Percentiles rank a stretch among this genome's conserved stretches.
phyloP scores from a whole-genome alignment of 2,329 filamentous ascomycete species.

The Claviceps purpurea region DNA sequence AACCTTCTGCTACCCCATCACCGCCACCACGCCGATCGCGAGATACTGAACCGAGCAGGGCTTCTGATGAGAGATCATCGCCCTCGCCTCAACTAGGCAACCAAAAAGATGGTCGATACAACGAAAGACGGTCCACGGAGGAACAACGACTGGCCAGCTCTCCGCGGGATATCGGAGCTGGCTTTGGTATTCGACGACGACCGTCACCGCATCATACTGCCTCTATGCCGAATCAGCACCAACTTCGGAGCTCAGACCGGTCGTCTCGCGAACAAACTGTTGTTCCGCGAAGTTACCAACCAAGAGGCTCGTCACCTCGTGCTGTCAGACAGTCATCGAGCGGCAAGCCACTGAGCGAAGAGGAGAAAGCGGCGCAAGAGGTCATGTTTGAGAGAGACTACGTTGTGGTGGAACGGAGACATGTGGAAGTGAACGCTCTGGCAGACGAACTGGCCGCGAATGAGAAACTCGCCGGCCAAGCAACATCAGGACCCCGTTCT shows the following conservation, averaged over 20 bases:
- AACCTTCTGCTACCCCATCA: constrained; percentile 19
- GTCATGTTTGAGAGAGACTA: constrained; percentile 88
- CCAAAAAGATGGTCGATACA: constrained; percentile 25
- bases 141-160: constrained; percentile 25
- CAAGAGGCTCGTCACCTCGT: constrained; percentile 1
- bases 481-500: constrained; percentile 38
- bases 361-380: constrained; percentile 67
- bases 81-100: constrained; percentile 31
- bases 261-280: constrained; percentile 16
- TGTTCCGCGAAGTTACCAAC: constrained; percentile 20
- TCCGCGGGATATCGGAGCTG: constrained; percentile 28
- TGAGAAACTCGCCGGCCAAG: constrained; percentile 43
- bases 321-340: constrained; percentile 12
- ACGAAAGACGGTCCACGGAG: constrained; percentile 16
- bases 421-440: constrained; percentile 93
- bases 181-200: constrained; percentile 39
- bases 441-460: constrained; percentile 88
- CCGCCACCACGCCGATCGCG: constrained; percentile 10
- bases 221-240: constrained; percentile 34
- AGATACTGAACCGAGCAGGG: constrained; percentile 20
- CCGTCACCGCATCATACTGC: constrained; percentile 31
- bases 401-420: constrained; percentile 86
- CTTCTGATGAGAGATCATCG: constrained; percentile 28
- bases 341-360: constrained; percentile 35
- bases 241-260: constrained; percentile 19